These are phyloP conservation scores for Leucocoprinus birnbaumii DNA, from an alignment of 768 basidiomycete species.

Conservation along the genomic window DNA sequence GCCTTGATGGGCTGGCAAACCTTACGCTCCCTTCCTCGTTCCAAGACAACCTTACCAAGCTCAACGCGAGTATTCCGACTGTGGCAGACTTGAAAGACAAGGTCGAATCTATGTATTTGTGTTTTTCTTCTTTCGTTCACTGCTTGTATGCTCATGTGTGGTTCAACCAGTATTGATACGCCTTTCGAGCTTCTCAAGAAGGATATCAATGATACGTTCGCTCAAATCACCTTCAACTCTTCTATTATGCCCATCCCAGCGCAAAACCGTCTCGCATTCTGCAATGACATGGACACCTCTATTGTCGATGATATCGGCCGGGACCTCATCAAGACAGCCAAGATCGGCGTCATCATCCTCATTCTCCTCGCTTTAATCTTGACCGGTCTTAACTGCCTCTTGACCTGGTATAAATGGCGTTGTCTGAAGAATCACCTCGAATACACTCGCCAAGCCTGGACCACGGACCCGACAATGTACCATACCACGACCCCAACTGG, in stretches of 20 bases:
- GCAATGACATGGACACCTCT: slow-evolving; percentile 73
- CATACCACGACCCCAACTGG: slow-evolving; percentile 30
- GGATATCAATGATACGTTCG: slow-evolving; percentile 87
- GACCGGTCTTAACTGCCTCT: slow-evolving; percentile 65
- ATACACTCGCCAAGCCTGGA: slow-evolving; percentile 75
- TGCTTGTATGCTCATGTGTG: slow-evolving; percentile 1
- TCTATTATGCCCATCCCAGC: slow-evolving; percentile 75
- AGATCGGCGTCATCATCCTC: slow-evolving; percentile 76
- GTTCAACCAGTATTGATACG: slow-evolving; percentile 57
- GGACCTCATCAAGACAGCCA: slow-evolving; percentile 76
- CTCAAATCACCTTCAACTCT: slow-evolving; percentile 67
- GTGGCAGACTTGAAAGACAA: slow-evolving; percentile 70
- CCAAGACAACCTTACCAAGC: slow-evolving; percentile 62
- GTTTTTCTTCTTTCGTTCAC: neutral
- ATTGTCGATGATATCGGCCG: slow-evolving; percentile 82
- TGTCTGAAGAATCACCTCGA: slow-evolving; percentile 63
- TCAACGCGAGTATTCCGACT: slow-evolving; percentile 82
- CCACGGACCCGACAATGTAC: slow-evolving; percentile 62
- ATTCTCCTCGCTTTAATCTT: slow-evolving; percentile 70
- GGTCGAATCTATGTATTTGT: slow-evolving; percentile 63
- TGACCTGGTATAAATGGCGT: slow-evolving; percentile 91
- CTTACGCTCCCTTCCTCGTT: slow-evolving; percentile 80
- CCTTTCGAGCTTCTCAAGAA: slow-evolving; percentile 88
- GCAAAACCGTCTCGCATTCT: slow-evolving; percentile 69
- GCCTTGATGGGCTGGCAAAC: slow-evolving; percentile 69